Percentiles rank a stretch among this genome's conserved stretches.
Conservation (phyloP, 2,329 filamentous ascomycete genomes). For the Microsporum audouinii region DNA sequence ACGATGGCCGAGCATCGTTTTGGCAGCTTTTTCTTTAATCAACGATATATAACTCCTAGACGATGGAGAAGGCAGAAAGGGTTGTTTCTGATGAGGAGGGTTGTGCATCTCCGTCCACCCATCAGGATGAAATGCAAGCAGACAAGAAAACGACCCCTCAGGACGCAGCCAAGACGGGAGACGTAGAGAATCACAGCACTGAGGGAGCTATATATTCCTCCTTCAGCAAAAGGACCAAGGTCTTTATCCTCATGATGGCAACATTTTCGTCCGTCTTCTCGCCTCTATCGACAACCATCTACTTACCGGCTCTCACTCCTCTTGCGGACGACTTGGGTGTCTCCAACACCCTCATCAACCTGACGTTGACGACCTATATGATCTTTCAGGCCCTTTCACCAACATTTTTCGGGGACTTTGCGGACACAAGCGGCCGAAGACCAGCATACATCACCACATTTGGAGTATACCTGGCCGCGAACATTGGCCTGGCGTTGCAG, state of each 20-base stretch:
- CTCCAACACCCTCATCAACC: conserved; percentile 35
- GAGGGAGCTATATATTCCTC: background rate
- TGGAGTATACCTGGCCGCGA: conserved; percentile 46
- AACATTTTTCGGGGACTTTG: conserved; percentile 50
- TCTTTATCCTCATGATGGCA: conserved; percentile 6
- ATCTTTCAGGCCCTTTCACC: conserved; percentile 51
- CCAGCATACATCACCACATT: conserved; percentile 51
- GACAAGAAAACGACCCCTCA: background rate
- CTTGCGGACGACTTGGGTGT: conserved; percentile 31
- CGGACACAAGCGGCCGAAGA: conserved; percentile 50
- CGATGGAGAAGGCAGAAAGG: background rate
- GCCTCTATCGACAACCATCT: conserved; percentile 31
- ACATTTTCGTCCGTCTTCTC: conserved; percentile 10
- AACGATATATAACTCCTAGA: background rate
- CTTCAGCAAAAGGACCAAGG: conserved; percentile 1
- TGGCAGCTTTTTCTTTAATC: background rate
- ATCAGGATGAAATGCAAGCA: background rate
- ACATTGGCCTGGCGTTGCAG: conserved; percentile 50
- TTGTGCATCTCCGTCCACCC: background rate
- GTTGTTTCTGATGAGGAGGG: background rate
- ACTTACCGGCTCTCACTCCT: conserved; percentile 30
- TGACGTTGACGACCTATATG: conserved; percentile 43
- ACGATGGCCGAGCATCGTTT: background rate
- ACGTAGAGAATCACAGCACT: background rate
- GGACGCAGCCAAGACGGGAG: background rate